Base-by-base conservation (phyloP, 139 green algal species). In the Volvox africanus region DNA sequence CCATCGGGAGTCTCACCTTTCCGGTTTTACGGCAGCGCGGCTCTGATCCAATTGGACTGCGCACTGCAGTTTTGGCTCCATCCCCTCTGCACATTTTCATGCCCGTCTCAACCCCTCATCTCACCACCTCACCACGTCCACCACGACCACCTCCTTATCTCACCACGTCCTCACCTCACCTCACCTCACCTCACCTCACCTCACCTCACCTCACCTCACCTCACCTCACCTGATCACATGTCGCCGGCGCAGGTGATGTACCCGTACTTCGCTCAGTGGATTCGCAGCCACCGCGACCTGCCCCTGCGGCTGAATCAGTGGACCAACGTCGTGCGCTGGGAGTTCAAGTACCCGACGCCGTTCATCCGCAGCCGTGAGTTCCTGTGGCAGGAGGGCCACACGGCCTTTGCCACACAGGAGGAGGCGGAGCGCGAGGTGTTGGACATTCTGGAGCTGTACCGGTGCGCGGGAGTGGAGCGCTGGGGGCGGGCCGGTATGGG, bases 291-390 rank as follows among this genome's bases (percentile, higher is more conserved):
- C 96, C 94, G 98, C 82, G 98, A 99, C 95, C 95, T 99, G 93
- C 98, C 98, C 9, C 92, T 99, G 90, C 96, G 97, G 61, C 94
- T 99, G 22, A 99, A 99, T 95, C 98, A 99, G 96, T 99, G 98
- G 98, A 99, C 97, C 92, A 99, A 99, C 91, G 97, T 99, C 82
- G 98, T 99, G 92, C 96, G 98, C 36, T 99, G 98, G 98, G 98
- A 99, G 95, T 99, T 99, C 96, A 99, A 99, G 94, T 96, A 99
- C 94, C 98, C 98, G 68, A 99, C 98, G 30, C 98, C 98, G 78
- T 99, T 99, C 97, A 99, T 99, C 92, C 95, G 98, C 92, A 93
- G 65, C 80, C 94, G 93, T 32, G 96, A 97, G 93, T 97, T 98
- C 90, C 92, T 97, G 55, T 97, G 96, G 96, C 97, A 98, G 93